A percentile compares a stretch with the other conserved stretches of the same genome.
These are phyloP conservation scores for Cladosporium sp. DNA, from an alignment of 2,329 filamentous ascomycete genomes.

Conservation along the genomic window DNA sequence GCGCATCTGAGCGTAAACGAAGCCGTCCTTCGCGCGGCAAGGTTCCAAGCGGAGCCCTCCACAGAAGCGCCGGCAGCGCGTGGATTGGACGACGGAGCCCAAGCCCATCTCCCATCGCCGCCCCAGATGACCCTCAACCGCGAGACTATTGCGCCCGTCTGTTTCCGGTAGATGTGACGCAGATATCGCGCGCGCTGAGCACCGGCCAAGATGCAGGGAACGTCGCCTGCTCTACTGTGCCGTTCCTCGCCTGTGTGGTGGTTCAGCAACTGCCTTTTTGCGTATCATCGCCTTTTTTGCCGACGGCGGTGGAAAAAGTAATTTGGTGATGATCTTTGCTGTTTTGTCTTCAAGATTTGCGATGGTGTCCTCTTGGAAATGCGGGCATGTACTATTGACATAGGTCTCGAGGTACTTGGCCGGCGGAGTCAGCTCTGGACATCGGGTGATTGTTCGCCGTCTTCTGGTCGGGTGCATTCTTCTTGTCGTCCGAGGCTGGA, in stretches of 20 bases:
- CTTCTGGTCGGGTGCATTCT: too few species aligned
- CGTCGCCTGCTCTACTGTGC: too few species aligned
- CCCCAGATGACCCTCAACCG: not conserved
- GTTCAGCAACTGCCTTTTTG: too few species aligned
- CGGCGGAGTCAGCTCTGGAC: not conserved
- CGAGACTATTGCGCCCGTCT: not conserved
- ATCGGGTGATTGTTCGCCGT: not conserved
- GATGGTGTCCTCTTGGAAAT: not conserved
- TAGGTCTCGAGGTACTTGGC: conserved; percentile 3
- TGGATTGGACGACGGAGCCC: too few species aligned
- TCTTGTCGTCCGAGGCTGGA: too few species aligned
- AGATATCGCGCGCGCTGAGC: conserved; percentile 1
- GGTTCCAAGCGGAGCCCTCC: too few species aligned
- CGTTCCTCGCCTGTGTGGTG: too few species aligned
- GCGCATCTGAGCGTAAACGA: too few species aligned
- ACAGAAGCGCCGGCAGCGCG: too few species aligned
- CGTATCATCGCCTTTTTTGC: too few species aligned
- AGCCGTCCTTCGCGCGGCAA: too few species aligned
- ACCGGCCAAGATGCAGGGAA: conserved; percentile 11
- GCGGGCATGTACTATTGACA: not conserved
- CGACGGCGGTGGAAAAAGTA: conserved; percentile 2
- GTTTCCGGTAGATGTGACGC: conserved; percentile 5
- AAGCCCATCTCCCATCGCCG: too few species aligned
- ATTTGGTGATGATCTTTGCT: not conserved
- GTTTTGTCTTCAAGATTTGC: not conserved